Evolutionary conservation across 1,284 basidiomycete genomes (phyloP).

Genomic region (Vanrija humicola): DNA sequence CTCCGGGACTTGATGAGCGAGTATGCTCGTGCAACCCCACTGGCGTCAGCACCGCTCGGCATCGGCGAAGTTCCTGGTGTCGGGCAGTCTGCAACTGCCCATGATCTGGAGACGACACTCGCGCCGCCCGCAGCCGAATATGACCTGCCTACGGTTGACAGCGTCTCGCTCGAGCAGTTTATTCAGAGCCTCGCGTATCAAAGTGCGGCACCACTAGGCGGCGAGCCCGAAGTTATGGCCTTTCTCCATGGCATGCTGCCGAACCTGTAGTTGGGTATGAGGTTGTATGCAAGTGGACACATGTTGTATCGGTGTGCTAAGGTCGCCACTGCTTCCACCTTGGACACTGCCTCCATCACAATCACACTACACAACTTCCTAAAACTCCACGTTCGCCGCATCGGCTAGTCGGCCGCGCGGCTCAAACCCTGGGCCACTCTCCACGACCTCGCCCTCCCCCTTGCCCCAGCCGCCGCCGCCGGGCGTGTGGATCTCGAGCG

Average conservation of each 20-base stretch:
- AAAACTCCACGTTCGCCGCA: conserved; percentile 10
- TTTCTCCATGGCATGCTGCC: too few species aligned
- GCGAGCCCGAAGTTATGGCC: neutral
- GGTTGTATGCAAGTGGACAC: too few species aligned
- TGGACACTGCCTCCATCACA: too few species aligned
- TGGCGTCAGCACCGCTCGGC: too few species aligned
- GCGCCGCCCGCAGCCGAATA: neutral
- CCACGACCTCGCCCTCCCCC: neutral
- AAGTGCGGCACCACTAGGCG: neutral
- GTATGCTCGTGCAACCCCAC: neutral
- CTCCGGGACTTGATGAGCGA: conserved; percentile 8
- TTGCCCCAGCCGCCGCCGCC: conserved; percentile 34
- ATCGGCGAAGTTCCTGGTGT: too few species aligned
- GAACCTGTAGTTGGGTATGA: too few species aligned
- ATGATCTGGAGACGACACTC: neutral
- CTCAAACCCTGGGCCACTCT: neutral
- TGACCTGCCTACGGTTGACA: neutral
- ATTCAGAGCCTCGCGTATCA: neutral
- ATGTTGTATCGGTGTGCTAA: too few species aligned
- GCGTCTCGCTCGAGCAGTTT: neutral
- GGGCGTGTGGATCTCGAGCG: conserved; percentile 32
- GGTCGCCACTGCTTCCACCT: too few species aligned
- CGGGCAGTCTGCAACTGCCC: neutral
- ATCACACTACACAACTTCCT: neutral
- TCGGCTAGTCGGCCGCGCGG: conserved; percentile 5